Base-by-base conservation (phyloP, 192 early-diverging fungal species). In the Spizellomyces sp. region DNA sequence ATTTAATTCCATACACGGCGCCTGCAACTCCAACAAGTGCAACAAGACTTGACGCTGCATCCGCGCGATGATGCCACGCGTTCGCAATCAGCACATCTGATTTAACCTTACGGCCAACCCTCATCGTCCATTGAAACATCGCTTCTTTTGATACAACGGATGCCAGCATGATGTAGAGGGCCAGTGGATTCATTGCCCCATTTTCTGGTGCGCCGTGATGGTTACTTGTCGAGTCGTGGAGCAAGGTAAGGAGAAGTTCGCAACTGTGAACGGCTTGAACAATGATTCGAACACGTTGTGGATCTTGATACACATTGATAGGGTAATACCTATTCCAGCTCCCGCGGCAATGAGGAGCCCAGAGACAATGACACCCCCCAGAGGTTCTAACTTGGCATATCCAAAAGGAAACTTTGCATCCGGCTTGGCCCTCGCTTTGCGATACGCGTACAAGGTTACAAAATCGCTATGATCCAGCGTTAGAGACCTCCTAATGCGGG, bases 1-100 rank as follows among this genome's bases (percentile, higher is more conserved):
- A 78, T 12, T 87, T 85, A 14, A 89, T 74, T 9, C 93, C 93
- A 64, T 87, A 67, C 60, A 88, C 87, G 19, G 88, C 87, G 2
- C 93, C 93, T 10, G 78, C 87, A 44, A 95, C 91, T 5, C 91
- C 91, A 45, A 70, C 89, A 3, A 92, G 76, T 0, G 91, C 90
- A 22, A 95, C 89, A 27, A 90, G 48, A 52, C 89, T 90, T 17
- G 88, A 88, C 76, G 81, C 76, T 5, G 90, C 89, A 75, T 95
- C 93, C 52, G 86, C 86, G 42, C 93, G 90, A 68, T 95, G 93
- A 62, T 95, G 93, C 90, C 90, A 94, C 59, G 93, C 93, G 77
- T 94, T 94, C 15, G 93, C 93, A 6, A 92, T 72, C 36, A 95
- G 77, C 1, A 95, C 92, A 52, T 89, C 81, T 21, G 87, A 89